These are phyloP conservation scores for Rosa multiflora DNA, from an alignment of 306 rosid genomes.

Conservation along the genomic window DNA sequence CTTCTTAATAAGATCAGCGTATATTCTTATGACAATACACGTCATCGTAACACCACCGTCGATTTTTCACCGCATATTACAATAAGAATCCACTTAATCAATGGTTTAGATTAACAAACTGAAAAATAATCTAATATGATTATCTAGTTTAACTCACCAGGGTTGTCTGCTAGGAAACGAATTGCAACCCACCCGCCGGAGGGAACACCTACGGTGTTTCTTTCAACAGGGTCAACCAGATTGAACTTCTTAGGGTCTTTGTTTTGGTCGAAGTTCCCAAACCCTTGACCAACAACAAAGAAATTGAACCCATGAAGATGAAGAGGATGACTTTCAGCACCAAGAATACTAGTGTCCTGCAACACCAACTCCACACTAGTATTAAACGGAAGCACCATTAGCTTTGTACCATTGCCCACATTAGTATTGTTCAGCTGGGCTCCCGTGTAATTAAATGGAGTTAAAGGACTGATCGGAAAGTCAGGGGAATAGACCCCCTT, in stretches of 20 bases:
- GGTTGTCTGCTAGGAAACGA: slow-evolving; percentile 62
- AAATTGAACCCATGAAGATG: slow-evolving; percentile 73
- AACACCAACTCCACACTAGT: slow-evolving; percentile 53
- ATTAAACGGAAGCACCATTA: slow-evolving; percentile 51
- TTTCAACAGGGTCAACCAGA: slow-evolving; percentile 57
- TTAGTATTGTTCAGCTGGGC: slow-evolving; percentile 54
- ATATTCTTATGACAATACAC: too few relatives aligned
- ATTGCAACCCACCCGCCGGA: slow-evolving; percentile 74
- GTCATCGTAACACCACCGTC: too few relatives aligned
- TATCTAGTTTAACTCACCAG: slow-evolving; percentile 34
- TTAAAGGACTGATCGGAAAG: slow-evolving; percentile 44
- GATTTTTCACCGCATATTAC: too few relatives aligned
- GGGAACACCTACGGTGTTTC: slow-evolving; percentile 60
- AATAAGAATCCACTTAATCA: too few relatives aligned
- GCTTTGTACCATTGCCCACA: slow-evolving; percentile 61
- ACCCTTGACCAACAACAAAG: slow-evolving; percentile 69
- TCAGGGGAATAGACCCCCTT: slow-evolving; percentile 37
- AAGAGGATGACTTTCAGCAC: slow-evolving; percentile 60
- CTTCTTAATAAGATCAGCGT: too few relatives aligned
- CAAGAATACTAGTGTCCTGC: slow-evolving; percentile 62
- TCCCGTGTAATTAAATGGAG: slow-evolving; percentile 55
- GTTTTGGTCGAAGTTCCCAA: slow-evolving; percentile 57
- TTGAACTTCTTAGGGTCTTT: slow-evolving; percentile 51
- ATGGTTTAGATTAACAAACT: background rate
- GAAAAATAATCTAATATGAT: background rate